Evolutionary conservation across 164 flowering plant genomes (phyloP).

Genomic region (Vitis cinerea): DNA sequence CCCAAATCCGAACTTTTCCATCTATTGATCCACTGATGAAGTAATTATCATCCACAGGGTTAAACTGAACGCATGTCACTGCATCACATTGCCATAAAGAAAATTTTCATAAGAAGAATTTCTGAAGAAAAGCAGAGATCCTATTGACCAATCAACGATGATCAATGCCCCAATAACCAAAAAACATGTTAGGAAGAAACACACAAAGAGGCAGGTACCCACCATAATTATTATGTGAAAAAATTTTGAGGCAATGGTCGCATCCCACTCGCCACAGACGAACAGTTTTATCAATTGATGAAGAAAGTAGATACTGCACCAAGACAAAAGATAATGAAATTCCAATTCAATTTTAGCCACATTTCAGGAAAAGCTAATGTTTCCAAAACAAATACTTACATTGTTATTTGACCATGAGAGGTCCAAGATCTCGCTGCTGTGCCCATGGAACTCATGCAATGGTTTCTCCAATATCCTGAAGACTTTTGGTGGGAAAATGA

Average conservation of each 20-base stretch:
- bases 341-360: neutral
- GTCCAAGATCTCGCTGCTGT: slow-evolving; percentile 71
- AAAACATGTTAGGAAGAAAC: neutral
- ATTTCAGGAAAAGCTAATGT: neutral
- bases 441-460: slow-evolving; percentile 82
- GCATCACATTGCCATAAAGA: slow-evolving; percentile 27
- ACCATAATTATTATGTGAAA: slow-evolving; percentile 68
- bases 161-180: too few species aligned
- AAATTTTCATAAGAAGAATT: slow-evolving; percentile 4
- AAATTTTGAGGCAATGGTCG: slow-evolving; percentile 61
- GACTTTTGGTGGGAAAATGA: slow-evolving; percentile 75
- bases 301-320: slow-evolving; percentile 75
- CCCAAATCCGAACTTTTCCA: slow-evolving; percentile 93
- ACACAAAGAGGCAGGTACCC: slow-evolving; percentile 10
- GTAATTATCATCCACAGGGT: slow-evolving; percentile 78
- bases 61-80: slow-evolving; percentile 89
- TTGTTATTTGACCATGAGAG: slow-evolving; percentile 88
- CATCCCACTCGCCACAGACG: slow-evolving; percentile 84
- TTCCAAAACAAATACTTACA: slow-evolving; percentile 43
- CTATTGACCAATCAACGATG: slow-evolving; percentile 1
- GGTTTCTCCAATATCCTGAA: slow-evolving; percentile 79
- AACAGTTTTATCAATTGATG: slow-evolving; percentile 64
- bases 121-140: neutral
- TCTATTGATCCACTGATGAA: slow-evolving; percentile 95
- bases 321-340: slow-evolving; percentile 15